phyloP scores from a whole-genome alignment of 768 basidiomycete species.

The Boletus tylopilopsis region DNA sequence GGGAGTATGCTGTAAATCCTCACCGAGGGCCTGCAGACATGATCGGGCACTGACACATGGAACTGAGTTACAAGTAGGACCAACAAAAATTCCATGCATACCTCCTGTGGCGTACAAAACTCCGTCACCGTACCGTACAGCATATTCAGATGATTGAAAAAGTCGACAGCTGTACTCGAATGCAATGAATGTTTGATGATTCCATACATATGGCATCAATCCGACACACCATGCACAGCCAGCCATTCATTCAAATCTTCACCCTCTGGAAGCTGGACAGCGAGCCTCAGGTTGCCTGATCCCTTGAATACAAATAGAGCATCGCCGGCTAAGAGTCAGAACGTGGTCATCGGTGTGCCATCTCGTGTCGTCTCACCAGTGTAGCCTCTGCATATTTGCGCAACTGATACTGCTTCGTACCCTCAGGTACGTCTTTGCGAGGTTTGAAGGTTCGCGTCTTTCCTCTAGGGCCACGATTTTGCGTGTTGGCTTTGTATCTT shows the following conservation, averaged over 20 bases:
- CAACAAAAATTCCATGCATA: constrained; percentile 30
- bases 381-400: constrained; percentile 98
- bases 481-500: constrained; percentile 10
- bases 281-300: constrained; percentile 89
- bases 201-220: background rate
- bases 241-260: constrained; percentile 99
- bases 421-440: constrained; percentile 90
- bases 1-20: constrained; percentile 17
- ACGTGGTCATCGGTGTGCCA: background rate
- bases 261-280: constrained; percentile 93
- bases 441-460: constrained; percentile 97
- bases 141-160: constrained; percentile 99
- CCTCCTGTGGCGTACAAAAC: constrained; percentile 94
- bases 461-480: constrained; percentile 46
- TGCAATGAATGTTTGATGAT: background rate
- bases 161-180: constrained; percentile 80
- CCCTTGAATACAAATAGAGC: constrained; percentile 48
- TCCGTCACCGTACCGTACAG: constrained; percentile 97
- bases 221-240: constrained; percentile 86
- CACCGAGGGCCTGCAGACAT: constrained; percentile 96
- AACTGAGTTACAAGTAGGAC: constrained; percentile 8
- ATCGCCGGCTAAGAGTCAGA: constrained; percentile 10
- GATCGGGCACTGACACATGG: constrained; percentile 69
- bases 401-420: constrained; percentile 96
- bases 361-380: constrained; percentile 44